Base-by-base conservation (phyloP, 495 filamentous ascomycete genomes). In the Astrocystis sublimbata region DNA sequence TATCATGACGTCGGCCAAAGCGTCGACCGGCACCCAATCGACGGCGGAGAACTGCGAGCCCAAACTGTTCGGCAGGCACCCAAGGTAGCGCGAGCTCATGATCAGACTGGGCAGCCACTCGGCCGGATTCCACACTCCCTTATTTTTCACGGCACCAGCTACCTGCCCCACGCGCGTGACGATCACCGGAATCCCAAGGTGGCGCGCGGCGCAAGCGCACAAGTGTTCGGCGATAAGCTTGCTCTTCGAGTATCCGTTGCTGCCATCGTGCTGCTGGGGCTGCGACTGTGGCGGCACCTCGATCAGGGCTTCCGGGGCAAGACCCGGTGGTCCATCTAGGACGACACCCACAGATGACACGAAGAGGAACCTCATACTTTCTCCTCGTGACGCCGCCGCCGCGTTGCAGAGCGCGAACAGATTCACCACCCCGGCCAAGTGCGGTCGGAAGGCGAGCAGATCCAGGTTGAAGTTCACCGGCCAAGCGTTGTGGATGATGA, bases 381-480 rank as follows among this genome's bases (percentile, higher is more conserved):
- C 19, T 15, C 6, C 26, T 24, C 17, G 17, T 17, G 26, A 9
- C 9, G 78, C 60, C 15, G 78, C 67, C 23, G 7, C 61, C 24
- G 26, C 74, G 76, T 12, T 68, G 60, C 8, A 73, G 21, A 26
- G 70, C 70, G 46, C 64, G 1, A 83, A 65, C 12, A 85, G 72
- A 26, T 76, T 68, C 17, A 75, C 69, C 9, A 83, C 71, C 2
- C 80, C 79, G 6, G 56, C 51, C n/a, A 86, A 69, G 46, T 84
- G 78, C 6, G 79, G 78, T 43, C 81, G 76, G 53, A 87, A 88
- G 1, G 79, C 78, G 9, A 74, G 72, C 35, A 86, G 69, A 0
- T 81, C 63, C 33, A 75, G 71, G 66, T 86, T 85, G 76, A 87
- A 88, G 69, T 88, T 78, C 19, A 88, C 84, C 0, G 77, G 79